Evolutionary conservation across 1,284 basidiomycete species (phyloP).

Genomic region (Pascua guehoae): DNA sequence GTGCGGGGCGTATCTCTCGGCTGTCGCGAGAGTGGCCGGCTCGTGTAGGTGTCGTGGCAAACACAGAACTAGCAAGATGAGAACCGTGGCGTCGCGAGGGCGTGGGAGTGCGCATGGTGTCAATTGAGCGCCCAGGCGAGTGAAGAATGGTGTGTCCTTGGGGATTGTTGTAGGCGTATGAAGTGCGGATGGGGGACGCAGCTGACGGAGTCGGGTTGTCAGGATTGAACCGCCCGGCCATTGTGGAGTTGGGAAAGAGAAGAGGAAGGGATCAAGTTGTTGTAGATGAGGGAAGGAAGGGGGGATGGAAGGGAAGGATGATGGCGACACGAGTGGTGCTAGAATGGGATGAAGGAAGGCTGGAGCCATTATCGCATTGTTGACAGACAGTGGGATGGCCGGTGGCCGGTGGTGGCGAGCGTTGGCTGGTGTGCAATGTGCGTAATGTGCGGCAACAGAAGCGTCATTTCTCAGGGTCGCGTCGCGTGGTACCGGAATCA

Average conservation of each 20-base stretch:
- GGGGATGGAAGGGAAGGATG: background rate
- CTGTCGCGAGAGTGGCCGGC: background rate
- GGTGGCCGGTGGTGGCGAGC: no score
- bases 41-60: constrained; percentile 1
- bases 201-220: constrained; percentile 14
- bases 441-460: no score
- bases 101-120: constrained; percentile 13
- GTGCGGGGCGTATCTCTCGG: background rate
- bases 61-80: constrained; percentile 16
- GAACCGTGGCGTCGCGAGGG: constrained; percentile 9
- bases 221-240: background rate
- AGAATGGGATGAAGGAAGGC: no score
- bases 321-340: background rate
- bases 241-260: no score
- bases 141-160: no score
- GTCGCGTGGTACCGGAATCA: no score
- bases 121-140: background rate
- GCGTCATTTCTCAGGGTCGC: no score
- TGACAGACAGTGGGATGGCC: no score
- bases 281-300: background rate
- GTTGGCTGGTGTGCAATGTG: no score
- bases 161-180: background rate
- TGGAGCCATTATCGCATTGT: no score
- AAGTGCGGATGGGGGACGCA: background rate
- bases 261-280: background rate